These are phyloP conservation scores for Penicillium griseofulvum DNA, from an alignment of 2,329 filamentous ascomycete genomes.

Conservation along the genomic window DNA sequence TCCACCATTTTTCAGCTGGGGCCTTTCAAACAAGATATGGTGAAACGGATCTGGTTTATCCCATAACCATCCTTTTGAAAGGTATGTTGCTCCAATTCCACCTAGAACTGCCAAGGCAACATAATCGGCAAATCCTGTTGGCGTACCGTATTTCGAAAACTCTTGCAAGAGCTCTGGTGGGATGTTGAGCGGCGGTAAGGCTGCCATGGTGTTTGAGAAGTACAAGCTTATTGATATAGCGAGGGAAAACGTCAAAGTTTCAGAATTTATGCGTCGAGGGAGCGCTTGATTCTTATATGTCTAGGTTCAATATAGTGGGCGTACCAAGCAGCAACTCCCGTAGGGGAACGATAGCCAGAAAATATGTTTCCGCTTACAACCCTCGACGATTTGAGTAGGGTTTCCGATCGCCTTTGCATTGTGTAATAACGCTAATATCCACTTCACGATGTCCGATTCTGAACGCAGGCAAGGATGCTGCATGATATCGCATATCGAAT, in stretches of 20 bases:
- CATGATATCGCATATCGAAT: background rate
- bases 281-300: too few species aligned
- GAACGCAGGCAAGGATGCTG: background rate
- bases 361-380: background rate
- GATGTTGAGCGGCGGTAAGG: slow-evolving; percentile 11
- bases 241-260: background rate
- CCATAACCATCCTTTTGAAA: slow-evolving; percentile 47
- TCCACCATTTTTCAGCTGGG: slow-evolving; percentile 42
- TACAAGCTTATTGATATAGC: background rate
- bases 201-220: slow-evolving; percentile 1
- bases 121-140: slow-evolving; percentile 33
- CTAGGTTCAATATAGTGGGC: background rate
- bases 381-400: background rate
- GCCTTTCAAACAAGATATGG: slow-evolving; percentile 50
- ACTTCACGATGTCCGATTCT: background rate
- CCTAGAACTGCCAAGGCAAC: slow-evolving; percentile 37
- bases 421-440: background rate
- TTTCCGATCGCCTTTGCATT: background rate
- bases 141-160: slow-evolving; percentile 19
- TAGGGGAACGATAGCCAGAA: background rate
- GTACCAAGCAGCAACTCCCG: background rate
- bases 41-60: slow-evolving; percentile 52
- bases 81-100: slow-evolving; percentile 39
- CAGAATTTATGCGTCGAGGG: background rate
- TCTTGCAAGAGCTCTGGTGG: slow-evolving; percentile 20